Evolutionary conservation across 768 basidiomycete genomes (phyloP).

Genomic region (Russula sp.): DNA sequence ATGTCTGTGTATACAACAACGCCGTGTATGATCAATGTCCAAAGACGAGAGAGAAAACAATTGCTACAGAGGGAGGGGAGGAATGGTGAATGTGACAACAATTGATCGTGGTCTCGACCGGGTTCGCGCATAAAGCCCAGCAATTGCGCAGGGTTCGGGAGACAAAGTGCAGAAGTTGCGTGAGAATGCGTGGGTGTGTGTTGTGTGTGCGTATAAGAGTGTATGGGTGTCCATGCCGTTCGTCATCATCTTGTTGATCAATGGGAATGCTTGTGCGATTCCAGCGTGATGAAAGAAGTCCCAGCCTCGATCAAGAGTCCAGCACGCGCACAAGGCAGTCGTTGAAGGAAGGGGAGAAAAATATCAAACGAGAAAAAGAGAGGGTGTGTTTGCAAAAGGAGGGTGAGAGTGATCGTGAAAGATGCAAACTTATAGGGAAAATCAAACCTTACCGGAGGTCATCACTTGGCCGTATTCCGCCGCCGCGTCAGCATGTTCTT

Average conservation of each 20-base stretch:
- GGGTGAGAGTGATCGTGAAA: neutral
- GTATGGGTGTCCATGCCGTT: neutral
- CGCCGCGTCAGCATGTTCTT: conserved; percentile 11
- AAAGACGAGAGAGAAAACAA: neutral
- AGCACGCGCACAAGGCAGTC: conserved; percentile 8
- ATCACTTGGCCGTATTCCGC: conserved; percentile 13
- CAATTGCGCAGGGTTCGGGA: conserved; percentile 6
- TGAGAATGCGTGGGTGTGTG: neutral
- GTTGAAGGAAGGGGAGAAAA: too few relatives aligned
- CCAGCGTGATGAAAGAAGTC: conserved; percentile 3
- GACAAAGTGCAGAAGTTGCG: neutral
- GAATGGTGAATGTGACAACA: neutral
- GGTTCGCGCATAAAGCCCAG: conserved; percentile 1
- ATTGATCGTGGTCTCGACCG: conserved; percentile 9
- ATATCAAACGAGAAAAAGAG: neutral
- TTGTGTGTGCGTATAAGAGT: neutral
- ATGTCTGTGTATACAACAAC: neutral
- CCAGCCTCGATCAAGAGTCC: conserved; percentile 2
- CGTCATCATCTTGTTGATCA: neutral
- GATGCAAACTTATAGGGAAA: too few relatives aligned
- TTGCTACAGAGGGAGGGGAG: neutral
- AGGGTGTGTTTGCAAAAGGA: neutral
- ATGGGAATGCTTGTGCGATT: neutral
- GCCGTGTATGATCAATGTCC: neutral
- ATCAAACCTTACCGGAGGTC: too few relatives aligned